These are phyloP conservation scores for Cucurbita moschata DNA, from an alignment of 306 rosid genomes.

Conservation along the genomic window DNA sequence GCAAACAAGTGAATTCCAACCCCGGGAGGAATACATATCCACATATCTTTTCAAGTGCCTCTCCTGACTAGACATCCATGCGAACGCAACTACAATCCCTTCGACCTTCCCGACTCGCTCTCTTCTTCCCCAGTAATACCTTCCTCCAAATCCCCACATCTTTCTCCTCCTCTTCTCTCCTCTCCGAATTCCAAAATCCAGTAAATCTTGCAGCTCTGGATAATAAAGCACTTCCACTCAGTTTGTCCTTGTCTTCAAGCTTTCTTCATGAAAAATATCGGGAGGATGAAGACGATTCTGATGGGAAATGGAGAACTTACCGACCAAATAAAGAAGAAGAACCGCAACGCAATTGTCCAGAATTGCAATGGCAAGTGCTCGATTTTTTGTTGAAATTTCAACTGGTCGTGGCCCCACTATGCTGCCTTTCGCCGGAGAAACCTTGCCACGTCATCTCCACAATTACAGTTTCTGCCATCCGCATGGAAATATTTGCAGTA, in stretches of 20 bases:
- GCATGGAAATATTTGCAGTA: background rate
- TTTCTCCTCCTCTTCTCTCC: slow-evolving; percentile 1
- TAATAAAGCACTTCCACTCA: background rate
- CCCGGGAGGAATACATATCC: slow-evolving; percentile 55
- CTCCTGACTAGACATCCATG: slow-evolving; percentile 87
- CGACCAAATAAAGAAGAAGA: background rate
- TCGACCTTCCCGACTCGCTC: slow-evolving; percentile 30
- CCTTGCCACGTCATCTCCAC: background rate
- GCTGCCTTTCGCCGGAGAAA: background rate
- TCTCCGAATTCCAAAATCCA: background rate
- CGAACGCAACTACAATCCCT: slow-evolving; percentile 72
- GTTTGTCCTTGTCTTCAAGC: background rate
- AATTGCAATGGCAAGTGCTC: background rate
- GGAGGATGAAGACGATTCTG: background rate
- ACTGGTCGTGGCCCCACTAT: background rate
- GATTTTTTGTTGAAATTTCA: background rate
- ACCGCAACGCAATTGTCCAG: background rate
- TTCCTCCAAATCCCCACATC: slow-evolving; percentile 96
- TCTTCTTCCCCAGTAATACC: slow-evolving; percentile 73
- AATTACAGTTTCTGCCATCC: background rate
- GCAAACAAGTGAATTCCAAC: slow-evolving; percentile 77
- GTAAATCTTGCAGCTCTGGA: background rate
- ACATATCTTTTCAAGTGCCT: slow-evolving; percentile 52
- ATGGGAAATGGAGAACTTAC: background rate
- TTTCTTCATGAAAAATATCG: background rate